A percentile compares a stretch with the other conserved stretches of the same genome.
Conservation (phyloP, 345 rosid species). For the Gossypium herbaceum region DNA sequence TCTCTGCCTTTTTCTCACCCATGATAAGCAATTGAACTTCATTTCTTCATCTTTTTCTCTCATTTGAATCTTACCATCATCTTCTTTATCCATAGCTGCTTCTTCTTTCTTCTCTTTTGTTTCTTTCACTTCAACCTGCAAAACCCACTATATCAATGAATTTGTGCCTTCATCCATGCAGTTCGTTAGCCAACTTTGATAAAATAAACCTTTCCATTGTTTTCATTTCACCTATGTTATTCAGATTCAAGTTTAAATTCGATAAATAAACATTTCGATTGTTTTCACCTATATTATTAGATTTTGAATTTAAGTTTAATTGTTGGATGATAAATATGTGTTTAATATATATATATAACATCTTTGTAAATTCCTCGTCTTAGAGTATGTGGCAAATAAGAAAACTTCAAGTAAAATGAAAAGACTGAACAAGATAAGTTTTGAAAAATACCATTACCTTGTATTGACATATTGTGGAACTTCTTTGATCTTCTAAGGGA, state of each 20-base stretch:
- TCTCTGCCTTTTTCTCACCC: conserved; percentile 59
- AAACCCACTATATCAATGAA: not conserved
- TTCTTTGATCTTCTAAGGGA: too few species aligned
- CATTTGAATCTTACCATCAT: not conserved
- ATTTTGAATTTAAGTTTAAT: not conserved
- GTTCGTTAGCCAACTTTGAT: not conserved
- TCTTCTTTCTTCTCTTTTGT: not conserved
- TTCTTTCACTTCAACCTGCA: conserved; percentile 38
- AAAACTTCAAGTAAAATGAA: too few species aligned
- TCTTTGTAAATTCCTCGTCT: not conserved
- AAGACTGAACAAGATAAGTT: too few species aligned
- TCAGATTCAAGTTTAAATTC: too few species aligned
- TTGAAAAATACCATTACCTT: too few species aligned
- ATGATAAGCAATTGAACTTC: conserved; percentile 53
- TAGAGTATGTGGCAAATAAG: too few species aligned
- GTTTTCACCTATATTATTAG: not conserved
- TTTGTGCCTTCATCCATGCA: not conserved
- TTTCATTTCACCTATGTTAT: too few species aligned
- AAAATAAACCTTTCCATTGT: not conserved
- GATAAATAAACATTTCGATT: not conserved
- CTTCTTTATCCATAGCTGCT: conserved; percentile 13
- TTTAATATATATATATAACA: too few species aligned
- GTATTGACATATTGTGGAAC: too few species aligned
- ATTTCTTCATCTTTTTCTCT: conserved; percentile 11
- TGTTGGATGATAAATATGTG: not conserved